phyloP scores from a whole-genome alignment of 306 rosid species.

The Malus sylvestris region DNA sequence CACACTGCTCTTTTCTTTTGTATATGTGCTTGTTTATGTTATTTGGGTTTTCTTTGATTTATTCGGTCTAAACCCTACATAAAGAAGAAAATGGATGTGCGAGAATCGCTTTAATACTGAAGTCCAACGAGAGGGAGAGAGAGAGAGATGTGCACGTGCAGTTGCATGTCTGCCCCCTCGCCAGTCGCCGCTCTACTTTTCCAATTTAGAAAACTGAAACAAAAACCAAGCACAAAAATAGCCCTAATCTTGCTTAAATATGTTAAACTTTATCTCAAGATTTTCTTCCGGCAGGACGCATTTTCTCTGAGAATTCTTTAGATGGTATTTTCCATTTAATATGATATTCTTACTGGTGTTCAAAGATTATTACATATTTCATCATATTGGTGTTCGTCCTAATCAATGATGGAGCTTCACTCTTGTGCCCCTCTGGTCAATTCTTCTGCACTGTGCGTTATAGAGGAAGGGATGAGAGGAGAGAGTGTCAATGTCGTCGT shows the following conservation, averaged over 20 bases:
- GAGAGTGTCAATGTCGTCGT: constrained; percentile 35
- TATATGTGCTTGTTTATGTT: too few relatives aligned
- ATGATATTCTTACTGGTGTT: not conserved
- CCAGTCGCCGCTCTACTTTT: not conserved
- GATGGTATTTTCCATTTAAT: not conserved
- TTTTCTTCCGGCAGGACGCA: constrained; percentile 2
- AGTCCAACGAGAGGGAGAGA: constrained; percentile 17
- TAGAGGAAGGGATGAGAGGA: constrained; percentile 51
- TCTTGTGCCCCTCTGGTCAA: constrained; percentile 48
- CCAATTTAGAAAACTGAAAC: constrained; percentile 14
- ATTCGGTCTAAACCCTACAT: too few relatives aligned
- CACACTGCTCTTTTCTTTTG: too few relatives aligned
- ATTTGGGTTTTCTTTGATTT: too few relatives aligned
- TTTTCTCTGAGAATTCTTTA: constrained; percentile 10
- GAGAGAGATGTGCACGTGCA: constrained; percentile 50
- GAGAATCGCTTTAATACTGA: not conserved
- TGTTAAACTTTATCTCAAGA: not conserved
- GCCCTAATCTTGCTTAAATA: not conserved
- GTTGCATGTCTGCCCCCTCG: constrained; percentile 29
- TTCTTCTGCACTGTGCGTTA: constrained; percentile 45
- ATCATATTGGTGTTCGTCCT: constrained; percentile 6
- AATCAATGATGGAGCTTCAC: constrained; percentile 57
- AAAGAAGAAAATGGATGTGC: too few relatives aligned
- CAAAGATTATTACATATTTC: not conserved
- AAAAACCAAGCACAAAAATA: constrained; percentile 3